Percentiles rank a stretch among this genome's conserved stretches.
Conservation (phyloP, 2,329 filamentous ascomycete species). For the Lachnellula cervina region DNA sequence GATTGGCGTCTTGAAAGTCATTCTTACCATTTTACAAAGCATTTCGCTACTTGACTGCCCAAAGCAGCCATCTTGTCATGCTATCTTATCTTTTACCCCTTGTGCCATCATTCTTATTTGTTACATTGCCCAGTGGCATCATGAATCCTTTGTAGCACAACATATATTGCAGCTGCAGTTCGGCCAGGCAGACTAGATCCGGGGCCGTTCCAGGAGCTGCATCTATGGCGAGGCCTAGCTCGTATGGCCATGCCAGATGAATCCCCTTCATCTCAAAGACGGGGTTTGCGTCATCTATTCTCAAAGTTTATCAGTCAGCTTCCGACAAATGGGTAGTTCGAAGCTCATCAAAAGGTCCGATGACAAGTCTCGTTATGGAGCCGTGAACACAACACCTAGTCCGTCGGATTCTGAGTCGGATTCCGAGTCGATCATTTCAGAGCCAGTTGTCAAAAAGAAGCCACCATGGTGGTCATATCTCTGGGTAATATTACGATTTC, state of each 20-base stretch:
- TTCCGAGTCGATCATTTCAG: constrained; percentile 8
- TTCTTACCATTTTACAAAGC: not conserved
- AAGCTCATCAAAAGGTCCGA: not conserved
- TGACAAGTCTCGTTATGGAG: not conserved
- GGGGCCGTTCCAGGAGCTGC: too few species aligned
- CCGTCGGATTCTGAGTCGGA: constrained; percentile 11
- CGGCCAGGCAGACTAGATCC: too few species aligned
- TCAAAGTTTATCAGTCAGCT: not conserved
- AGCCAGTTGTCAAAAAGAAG: constrained; percentile 6
- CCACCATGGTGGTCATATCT: constrained; percentile 26
- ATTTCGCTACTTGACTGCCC: not conserved
- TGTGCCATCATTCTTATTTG: not conserved
- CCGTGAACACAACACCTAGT: not conserved
- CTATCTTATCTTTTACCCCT: not conserved
- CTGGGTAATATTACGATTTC: constrained; percentile 17
- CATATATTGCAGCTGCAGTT: constrained; percentile 1
- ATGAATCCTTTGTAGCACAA: constrained; percentile 6
- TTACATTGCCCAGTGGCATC: not conserved
- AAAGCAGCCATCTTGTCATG: not conserved
- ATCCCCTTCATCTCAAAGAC: not conserved
- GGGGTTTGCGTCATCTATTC: not conserved
- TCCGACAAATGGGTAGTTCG: not conserved
- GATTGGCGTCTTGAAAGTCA: not conserved
- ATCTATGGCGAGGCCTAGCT: too few species aligned
- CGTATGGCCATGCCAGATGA: too few species aligned